Conservation (phyloP, 495 filamentous ascomycete species). For the Hyaloscypha bicolor region DNA sequence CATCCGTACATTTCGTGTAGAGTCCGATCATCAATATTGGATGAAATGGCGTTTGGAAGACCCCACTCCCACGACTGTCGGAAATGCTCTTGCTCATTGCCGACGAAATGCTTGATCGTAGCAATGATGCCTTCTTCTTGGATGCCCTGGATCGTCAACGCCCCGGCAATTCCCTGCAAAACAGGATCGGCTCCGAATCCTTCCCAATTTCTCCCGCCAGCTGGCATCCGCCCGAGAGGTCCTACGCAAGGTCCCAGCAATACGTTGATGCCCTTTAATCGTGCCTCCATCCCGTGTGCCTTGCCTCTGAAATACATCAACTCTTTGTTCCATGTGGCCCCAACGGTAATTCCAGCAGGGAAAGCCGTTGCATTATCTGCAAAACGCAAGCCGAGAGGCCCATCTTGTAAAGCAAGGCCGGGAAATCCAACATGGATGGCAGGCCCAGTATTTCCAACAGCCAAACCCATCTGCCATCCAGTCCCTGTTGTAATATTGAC, state of each 20-base stretch:
- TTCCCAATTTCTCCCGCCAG: slow-evolving; percentile 92
- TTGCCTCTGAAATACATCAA: slow-evolving; percentile 72
- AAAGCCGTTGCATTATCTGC: slow-evolving; percentile 77
- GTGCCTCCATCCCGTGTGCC: slow-evolving; percentile 70
- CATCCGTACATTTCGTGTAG: slow-evolving; percentile 86
- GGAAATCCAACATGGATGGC: slow-evolving; percentile 76
- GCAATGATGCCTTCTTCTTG: slow-evolving; percentile 81
- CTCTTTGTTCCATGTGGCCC: slow-evolving; percentile 83
- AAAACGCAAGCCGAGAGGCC: slow-evolving; percentile 79
- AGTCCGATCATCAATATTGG: slow-evolving; percentile 81
- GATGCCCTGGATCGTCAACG: slow-evolving; percentile 71
- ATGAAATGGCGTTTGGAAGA: slow-evolving; percentile 70
- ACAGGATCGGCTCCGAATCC: slow-evolving; percentile 81
- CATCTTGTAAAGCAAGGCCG: slow-evolving; percentile 86
- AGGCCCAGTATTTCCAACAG: slow-evolving; percentile 86
- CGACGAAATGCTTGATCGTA: slow-evolving; percentile 78
- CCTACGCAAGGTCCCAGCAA: slow-evolving; percentile 79
- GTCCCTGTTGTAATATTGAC: slow-evolving; percentile 94
- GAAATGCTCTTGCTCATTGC: slow-evolving; percentile 90
- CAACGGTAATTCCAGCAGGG: slow-evolving; percentile 82
- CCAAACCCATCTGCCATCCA: slow-evolving; percentile 88
- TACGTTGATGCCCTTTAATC: slow-evolving; percentile 73
- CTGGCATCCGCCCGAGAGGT: slow-evolving; percentile 77
- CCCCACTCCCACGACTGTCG: slow-evolving; percentile 76
- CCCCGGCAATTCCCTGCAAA: slow-evolving; percentile 66